A percentile compares a stretch with the other conserved stretches of the same genome.
phyloP scores from a whole-genome alignment of 495 filamentous ascomycete species.

The Podospora conica region DNA sequence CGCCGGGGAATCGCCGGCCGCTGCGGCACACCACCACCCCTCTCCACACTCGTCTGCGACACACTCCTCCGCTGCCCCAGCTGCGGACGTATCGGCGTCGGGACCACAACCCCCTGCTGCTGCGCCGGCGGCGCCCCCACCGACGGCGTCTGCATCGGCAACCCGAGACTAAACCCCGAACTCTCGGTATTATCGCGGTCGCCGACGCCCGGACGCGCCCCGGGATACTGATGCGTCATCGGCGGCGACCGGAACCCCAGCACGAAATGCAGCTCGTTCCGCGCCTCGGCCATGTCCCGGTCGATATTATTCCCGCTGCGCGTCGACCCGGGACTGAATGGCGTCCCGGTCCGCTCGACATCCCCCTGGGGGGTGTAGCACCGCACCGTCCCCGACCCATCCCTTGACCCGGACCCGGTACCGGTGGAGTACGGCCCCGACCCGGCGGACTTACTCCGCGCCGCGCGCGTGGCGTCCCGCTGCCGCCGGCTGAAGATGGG shows the following conservation, averaged over 20 bases:
- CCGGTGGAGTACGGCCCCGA: neutral
- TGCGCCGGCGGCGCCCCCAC: neutral
- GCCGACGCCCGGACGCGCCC: neutral
- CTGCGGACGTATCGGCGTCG: neutral
- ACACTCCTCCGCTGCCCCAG: neutral
- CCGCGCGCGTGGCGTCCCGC: slow-evolving; percentile 7
- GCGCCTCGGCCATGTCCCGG: neutral
- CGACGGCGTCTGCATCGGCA: neutral
- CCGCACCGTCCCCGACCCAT: too few species aligned
- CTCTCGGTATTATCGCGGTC: neutral
- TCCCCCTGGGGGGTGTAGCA: neutral
- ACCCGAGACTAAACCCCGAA: neutral
- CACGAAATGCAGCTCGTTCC: neutral
- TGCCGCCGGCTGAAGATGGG: slow-evolving; percentile 30
- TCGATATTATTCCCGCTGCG: neutral
- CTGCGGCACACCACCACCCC: neutral
- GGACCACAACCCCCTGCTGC: neutral
- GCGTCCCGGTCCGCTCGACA: neutral
- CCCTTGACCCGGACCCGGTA: neutral
- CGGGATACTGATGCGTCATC: neutral
- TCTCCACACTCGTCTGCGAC: neutral
- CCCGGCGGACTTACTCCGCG: neutral
- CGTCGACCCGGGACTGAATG: neutral
- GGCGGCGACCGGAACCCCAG: neutral
- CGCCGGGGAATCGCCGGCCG: neutral